Percentiles rank a stretch among this genome's conserved stretches.
Conservation (phyloP, 1,284 basidiomycete species). For the Sanghuangporus baumii region DNA sequence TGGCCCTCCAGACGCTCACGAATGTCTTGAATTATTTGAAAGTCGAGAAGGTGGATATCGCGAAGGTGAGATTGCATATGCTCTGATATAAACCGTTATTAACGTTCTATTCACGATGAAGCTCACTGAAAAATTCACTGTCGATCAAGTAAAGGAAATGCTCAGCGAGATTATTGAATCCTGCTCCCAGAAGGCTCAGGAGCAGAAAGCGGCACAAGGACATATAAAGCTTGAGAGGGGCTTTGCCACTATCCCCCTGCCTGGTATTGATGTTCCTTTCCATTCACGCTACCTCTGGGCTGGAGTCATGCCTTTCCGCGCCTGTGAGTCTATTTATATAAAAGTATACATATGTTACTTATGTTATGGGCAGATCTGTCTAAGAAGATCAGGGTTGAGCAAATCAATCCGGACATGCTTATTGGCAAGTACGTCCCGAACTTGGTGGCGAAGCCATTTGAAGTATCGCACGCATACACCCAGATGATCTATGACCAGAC, state of each 20-base stretch:
- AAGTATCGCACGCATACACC: conserved; percentile 85
- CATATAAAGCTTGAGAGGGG: conserved; percentile 94
- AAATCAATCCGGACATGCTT: conserved; percentile 89
- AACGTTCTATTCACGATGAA: conserved; percentile 27
- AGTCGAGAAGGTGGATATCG: conserved; percentile 93
- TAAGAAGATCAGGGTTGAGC: conserved; percentile 92
- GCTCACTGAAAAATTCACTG: conserved; percentile 78
- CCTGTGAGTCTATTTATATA: conserved; percentile 51
- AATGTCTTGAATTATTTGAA: conserved; percentile 97
- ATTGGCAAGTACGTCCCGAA: conserved; percentile 97
- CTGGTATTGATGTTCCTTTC: conserved; percentile 99
- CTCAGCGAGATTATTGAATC: conserved; percentile 85
- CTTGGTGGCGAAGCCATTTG: conserved; percentile 92
- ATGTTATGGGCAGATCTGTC: conserved; percentile 69
- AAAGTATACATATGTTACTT: conserved; percentile 18
- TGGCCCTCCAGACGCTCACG: conserved; percentile 89
- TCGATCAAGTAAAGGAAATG: conserved; percentile 92
- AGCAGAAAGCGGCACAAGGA: conserved; percentile 79
- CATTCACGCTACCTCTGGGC: conserved; percentile 98
- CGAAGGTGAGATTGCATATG: conserved; percentile 59
- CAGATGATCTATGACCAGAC: conserved; percentile 96
- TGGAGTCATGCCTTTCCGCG: conserved; percentile 95
- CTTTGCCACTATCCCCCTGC: conserved; percentile 92
- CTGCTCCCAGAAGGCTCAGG: conserved; percentile 74
- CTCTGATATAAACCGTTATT: neutral